phyloP scores from a whole-genome alignment of 257 asterid species.

The Lycium ferocissimum region DNA sequence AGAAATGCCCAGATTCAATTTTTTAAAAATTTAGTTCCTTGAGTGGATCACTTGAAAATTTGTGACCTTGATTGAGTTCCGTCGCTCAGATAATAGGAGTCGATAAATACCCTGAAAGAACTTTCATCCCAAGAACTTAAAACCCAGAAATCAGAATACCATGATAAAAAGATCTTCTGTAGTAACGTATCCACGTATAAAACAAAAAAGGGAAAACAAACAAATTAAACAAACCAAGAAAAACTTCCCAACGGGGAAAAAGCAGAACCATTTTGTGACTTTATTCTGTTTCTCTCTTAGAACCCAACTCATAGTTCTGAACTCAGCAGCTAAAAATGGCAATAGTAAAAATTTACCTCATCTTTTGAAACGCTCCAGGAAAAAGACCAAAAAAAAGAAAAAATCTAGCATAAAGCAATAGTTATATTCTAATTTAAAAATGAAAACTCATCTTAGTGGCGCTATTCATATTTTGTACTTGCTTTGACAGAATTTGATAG shows the following conservation, averaged over 20 bases:
- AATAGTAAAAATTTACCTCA: neutral
- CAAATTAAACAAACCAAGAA: neutral
- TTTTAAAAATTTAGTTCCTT: too few species aligned
- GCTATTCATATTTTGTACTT: neutral
- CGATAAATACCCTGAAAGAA: neutral
- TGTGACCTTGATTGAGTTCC: too few species aligned
- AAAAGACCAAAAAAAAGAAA: neutral
- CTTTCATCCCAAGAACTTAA: neutral
- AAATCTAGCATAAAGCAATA: neutral
- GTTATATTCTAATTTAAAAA: neutral
- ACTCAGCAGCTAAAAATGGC: neutral
- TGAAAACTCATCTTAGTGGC: neutral
- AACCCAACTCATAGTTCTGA: neutral
- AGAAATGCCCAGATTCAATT: neutral
- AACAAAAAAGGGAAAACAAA: neutral
- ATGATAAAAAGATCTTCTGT: neutral
- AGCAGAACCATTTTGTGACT: neutral
- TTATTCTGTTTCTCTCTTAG: too few species aligned
- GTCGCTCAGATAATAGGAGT: too few species aligned
- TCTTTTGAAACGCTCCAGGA: neutral
- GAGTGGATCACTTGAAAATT: too few species aligned
- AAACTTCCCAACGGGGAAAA: neutral
- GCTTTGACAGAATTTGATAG: neutral
- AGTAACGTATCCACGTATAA: neutral
- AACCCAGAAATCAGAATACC: neutral